These are phyloP conservation scores for Biscogniauxia mediterranea DNA, from an alignment of 2,329 filamentous ascomycete species.

Conservation along the genomic window DNA sequence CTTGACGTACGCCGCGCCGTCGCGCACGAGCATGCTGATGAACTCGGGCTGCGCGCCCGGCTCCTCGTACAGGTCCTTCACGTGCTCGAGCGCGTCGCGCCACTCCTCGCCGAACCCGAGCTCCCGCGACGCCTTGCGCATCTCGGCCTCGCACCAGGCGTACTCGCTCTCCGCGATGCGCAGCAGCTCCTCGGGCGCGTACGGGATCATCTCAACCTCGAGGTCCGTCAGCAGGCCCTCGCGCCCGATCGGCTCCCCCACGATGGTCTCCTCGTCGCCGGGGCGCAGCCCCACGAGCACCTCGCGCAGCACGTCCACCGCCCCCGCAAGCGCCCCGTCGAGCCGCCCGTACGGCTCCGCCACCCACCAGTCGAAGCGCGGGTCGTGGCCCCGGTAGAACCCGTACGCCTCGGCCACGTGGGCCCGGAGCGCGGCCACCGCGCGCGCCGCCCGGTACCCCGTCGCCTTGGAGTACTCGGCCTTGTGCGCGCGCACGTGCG, in stretches of 20 bases:
- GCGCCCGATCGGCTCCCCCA: slow-evolving; percentile 56
- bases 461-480: slow-evolving; percentile 39
- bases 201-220: slow-evolving; percentile 56
- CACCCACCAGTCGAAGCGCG: slow-evolving; percentile 57
- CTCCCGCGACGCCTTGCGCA: slow-evolving; percentile 48
- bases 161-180: slow-evolving; percentile 50
- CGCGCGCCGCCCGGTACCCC: slow-evolving; percentile 47
- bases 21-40: slow-evolving; percentile 48
- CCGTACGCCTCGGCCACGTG: slow-evolving; percentile 46
- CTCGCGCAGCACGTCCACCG: slow-evolving; percentile 36
- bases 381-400: slow-evolving; percentile 57
- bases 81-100: slow-evolving; percentile 53
- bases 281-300: slow-evolving; percentile 45
- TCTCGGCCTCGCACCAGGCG: slow-evolving; percentile 54
- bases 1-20: slow-evolving; percentile 53
- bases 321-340: slow-evolving; percentile 36
- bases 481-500: slow-evolving; percentile 34
- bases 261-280: slow-evolving; percentile 47
- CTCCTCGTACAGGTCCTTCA: slow-evolving; percentile 53
- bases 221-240: slow-evolving; percentile 51
- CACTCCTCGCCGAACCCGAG: slow-evolving; percentile 50
- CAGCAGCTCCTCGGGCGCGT: slow-evolving; percentile 56
- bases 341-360: slow-evolving; percentile 42
- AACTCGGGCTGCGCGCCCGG: slow-evolving; percentile 53
- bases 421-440: slow-evolving; percentile 38